These are phyloP conservation scores for Agrocybe chaxingu DNA, from an alignment of 768 basidiomycete species.

Conservation along the genomic window DNA sequence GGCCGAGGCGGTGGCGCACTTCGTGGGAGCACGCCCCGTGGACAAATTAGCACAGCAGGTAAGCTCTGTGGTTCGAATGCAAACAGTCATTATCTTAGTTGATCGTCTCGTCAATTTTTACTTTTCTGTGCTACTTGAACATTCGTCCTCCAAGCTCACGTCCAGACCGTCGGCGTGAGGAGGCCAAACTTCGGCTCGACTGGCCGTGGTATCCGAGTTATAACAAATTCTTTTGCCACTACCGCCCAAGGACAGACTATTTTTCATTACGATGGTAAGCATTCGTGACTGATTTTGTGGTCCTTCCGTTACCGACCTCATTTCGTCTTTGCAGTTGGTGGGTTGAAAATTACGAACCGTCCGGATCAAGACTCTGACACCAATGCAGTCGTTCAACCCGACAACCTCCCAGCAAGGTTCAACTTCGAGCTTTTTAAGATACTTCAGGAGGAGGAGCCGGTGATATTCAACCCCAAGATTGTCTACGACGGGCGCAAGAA, in stretches of 20 bases:
- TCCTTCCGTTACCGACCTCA: background rate
- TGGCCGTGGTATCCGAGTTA: constrained; percentile 23
- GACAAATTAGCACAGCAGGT: constrained; percentile 28
- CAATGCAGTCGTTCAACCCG: constrained; percentile 54
- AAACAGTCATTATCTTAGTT: constrained; percentile 1
- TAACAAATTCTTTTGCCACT: constrained; percentile 60
- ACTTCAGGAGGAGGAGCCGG: constrained; percentile 55
- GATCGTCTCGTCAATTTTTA: constrained; percentile 11
- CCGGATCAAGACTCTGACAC: background rate
- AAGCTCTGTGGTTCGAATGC: constrained; percentile 12
- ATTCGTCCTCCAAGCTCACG: constrained; percentile 33
- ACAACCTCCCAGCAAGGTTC: constrained; percentile 61
- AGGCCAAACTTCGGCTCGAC: constrained; percentile 30
- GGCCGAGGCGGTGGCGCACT: constrained; percentile 25
- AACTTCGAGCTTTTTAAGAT: constrained; percentile 67
- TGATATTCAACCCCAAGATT: constrained; percentile 68
- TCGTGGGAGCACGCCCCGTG: constrained; percentile 25
- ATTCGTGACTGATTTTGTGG: background rate
- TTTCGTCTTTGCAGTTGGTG: constrained; percentile 33
- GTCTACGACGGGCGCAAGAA: constrained; percentile 83
- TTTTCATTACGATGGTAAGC: constrained; percentile 75
- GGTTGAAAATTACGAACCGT: constrained; percentile 13
- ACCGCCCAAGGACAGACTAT: constrained; percentile 57
- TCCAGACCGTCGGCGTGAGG: constrained; percentile 29
- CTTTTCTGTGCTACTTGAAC: constrained; percentile 19